Conservation (phyloP, 441 rosid species). For the Bocquillonia castaneifolia region DNA sequence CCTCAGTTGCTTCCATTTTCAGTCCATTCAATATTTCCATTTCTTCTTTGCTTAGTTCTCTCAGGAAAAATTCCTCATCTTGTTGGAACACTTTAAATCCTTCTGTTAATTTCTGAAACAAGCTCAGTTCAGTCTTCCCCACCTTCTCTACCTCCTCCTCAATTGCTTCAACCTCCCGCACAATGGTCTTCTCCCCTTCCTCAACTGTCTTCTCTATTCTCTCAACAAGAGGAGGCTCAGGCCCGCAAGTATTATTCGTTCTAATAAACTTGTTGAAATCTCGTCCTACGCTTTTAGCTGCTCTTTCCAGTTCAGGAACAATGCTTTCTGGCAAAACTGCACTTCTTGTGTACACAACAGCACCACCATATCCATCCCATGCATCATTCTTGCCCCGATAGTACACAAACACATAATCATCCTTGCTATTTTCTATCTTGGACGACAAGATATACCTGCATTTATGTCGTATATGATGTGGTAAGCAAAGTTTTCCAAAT, state of each 20-base stretch:
- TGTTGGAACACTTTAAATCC: slow-evolving; percentile 58
- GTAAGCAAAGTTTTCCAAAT: background rate
- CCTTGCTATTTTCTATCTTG: slow-evolving; percentile 57
- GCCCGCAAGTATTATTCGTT: slow-evolving; percentile 79
- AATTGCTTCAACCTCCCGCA: slow-evolving; percentile 53
- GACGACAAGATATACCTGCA: slow-evolving; percentile 87
- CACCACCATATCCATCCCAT: slow-evolving; percentile 98
- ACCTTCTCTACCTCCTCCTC: slow-evolving; percentile 61
- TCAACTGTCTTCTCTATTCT: slow-evolving; percentile 81
- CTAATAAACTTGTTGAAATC: slow-evolving; percentile 64
- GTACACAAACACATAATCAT: slow-evolving; percentile 78
- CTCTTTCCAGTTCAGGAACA: slow-evolving; percentile 72
- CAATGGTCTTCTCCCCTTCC: slow-evolving; percentile 54
- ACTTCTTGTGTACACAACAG: slow-evolving; percentile 83
- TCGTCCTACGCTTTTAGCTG: slow-evolving; percentile 73
- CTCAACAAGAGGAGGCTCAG: slow-evolving; percentile 87
- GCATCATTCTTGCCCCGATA: slow-evolving; percentile 90
- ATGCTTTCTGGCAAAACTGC: slow-evolving; percentile 61
- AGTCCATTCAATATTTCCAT: slow-evolving; percentile 56
- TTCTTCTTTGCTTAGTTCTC: slow-evolving; percentile 65
- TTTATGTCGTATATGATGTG: slow-evolving; percentile 7
- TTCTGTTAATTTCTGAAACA: slow-evolving; percentile 70
- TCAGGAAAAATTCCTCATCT: slow-evolving; percentile 68
- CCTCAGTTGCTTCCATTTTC: slow-evolving; percentile 80
- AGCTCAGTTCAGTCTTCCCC: slow-evolving; percentile 56